Evolutionary conservation across 2,329 filamentous ascomycete genomes (phyloP), one percentile per base, ranked within the genome.

Genomic region (Penicillium griseofulvum): DNA sequence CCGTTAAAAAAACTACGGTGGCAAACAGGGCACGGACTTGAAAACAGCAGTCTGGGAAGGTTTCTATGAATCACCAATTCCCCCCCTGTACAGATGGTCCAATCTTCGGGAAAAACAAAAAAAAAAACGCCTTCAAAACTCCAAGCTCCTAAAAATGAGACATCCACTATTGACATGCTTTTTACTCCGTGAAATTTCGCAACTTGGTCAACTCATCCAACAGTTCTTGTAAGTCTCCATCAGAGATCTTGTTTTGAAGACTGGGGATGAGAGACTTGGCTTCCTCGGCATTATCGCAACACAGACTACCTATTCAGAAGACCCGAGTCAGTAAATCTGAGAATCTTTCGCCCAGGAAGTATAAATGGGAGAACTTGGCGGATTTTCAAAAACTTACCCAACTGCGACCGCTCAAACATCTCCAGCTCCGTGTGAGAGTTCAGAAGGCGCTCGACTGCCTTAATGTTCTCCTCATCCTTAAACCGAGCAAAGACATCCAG

Each of bases 241-340:
- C 93, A 58, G 83, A 83, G 68, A 97, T 95, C 78, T 99, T 99
- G 74, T 91, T 87, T 65, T 87, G 83, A 48, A 99, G 74, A 64
- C 83, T 96, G 1, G 94, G 95, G 60, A 99, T 96, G 55, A 99
- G 82, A 9, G 91, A 96, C 78, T 96, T 97, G 57, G 94, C 94
- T 77, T 99, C 95, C 71, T 99, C 94, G 55, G 91, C 88, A 42
- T 87, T 88, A 67, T 96, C 92, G 71, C 92, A 96, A 75, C 91
- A 96, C 37, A 99, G 80, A 31, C 90, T 96, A 33, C 91, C 92
- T 95, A 68, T 58, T 51, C 39, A 33, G 39, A 55, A 46, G 60
- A 28, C 14, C 4, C 19, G 28, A 37, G 41, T 52, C 37, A 43
- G 38, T 57, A 39, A 50, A 48, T 38, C 51, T 37, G 24, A 49